These are phyloP conservation scores for Harringtonia lauricola DNA, from an alignment of 2,329 filamentous ascomycete species.

Conservation along the genomic window DNA sequence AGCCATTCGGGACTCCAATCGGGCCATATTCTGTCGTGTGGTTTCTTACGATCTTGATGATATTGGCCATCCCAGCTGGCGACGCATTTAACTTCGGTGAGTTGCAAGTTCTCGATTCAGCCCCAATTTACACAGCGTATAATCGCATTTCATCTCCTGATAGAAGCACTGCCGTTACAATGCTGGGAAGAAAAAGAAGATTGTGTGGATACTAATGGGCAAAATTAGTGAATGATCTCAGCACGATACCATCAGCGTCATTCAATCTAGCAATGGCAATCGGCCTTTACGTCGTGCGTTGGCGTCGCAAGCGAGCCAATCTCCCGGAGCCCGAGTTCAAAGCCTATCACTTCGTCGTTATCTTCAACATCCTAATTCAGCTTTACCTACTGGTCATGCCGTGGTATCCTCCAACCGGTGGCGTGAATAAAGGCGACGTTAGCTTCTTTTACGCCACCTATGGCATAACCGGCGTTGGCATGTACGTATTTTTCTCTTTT, in stretches of 20 bases:
- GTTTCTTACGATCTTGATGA: slow-evolving; percentile 45
- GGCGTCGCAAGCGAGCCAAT: slow-evolving; percentile 37
- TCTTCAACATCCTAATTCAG: slow-evolving; percentile 49
- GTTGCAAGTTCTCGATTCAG: too few relatives aligned
- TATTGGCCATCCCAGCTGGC: slow-evolving; percentile 47
- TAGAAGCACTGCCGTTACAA: too few relatives aligned
- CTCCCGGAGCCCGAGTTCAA: slow-evolving; percentile 39
- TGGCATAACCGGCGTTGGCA: slow-evolving; percentile 49
- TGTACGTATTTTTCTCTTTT: slow-evolving; percentile 34
- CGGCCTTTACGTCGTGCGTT: slow-evolving; percentile 47
- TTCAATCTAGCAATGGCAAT: slow-evolving; percentile 46
- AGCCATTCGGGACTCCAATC: slow-evolving; percentile 50
- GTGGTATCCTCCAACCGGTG: slow-evolving; percentile 56
- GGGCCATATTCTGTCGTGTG: slow-evolving; percentile 48
- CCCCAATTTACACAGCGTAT: too few relatives aligned
- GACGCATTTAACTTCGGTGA: slow-evolving; percentile 52
- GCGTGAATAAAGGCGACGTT: slow-evolving; percentile 50
- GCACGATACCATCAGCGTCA: slow-evolving; percentile 43
- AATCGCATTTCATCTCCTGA: too few relatives aligned
- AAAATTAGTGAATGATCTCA: slow-evolving; percentile 41
- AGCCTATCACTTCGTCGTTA: slow-evolving; percentile 45
- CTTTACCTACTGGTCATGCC: slow-evolving; percentile 58
- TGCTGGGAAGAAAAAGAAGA: too few relatives aligned
- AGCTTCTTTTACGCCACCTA: slow-evolving; percentile 68
- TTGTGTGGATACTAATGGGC: too few relatives aligned